Base-by-base conservation (phyloP, 73 alveolate genomes). In the Paramecium pentaurelia region DNA sequence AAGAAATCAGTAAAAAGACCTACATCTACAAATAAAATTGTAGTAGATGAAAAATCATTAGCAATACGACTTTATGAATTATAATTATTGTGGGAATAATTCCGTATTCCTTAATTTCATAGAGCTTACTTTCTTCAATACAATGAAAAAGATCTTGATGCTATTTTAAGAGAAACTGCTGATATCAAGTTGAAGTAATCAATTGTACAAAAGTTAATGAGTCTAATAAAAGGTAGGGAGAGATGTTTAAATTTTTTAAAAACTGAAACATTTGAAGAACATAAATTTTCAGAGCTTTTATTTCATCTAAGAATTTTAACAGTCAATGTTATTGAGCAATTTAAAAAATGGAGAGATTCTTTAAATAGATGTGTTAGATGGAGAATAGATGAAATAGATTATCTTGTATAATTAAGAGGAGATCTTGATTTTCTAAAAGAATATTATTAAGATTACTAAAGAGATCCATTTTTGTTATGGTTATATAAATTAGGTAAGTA, bases 31-130 rank as follows among this genome's bases (percentile, higher is more conserved):
- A 34, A 32, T 34, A 64, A 22, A 34, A 7, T 64, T 32, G 84
- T 32, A 1, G 84, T 28, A 0, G 88, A 75, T 22, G 60, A 38
- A 27, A 75, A 75, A 37, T 75, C 58, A 30, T 22, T 42, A 36
- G 36, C 58, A 10, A 75, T 75, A 6, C 25, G 60, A 75, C 47
- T 75, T 36, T 42, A 38, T 75, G 88, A 75, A 1, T 75, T 75
- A 18, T n/a, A 75, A 42, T 75, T 38, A 42, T 42, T 75, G 22
- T 75, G 88, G 88, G 88, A 75, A 42, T 38, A 42, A 38, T 42
- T 9, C 37, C 58, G 34, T n/a, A 75, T 75, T 12, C 88, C 88
- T 75, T 22, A 75, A 75, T 75, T 75, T 75, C 88, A 75, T 75
- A 38, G 88, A 8, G 88, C 88, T 8, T 75, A 75, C 60, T 75